Base-by-base conservation (phyloP, 2,329 filamentous ascomycete genomes). In the Colletotrichum incanum region DNA sequence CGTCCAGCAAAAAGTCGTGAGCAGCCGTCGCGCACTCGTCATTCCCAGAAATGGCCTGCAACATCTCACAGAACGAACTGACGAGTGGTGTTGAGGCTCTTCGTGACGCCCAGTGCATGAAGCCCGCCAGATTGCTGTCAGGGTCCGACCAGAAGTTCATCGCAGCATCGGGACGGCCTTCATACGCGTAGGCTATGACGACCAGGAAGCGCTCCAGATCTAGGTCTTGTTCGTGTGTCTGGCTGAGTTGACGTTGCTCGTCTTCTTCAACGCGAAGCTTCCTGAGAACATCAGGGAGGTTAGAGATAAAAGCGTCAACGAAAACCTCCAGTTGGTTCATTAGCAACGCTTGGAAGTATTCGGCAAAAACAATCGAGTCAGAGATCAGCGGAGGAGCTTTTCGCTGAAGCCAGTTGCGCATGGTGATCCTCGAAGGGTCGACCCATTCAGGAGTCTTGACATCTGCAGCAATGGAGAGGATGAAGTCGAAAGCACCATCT, bases 91-190 rank as follows among this genome's bases (percentile, higher is more conserved):
- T 98, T 0, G 97, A 98, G 73, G 97, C 95, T 77, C 96, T 89
- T 76, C 94, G 93, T 4, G 96, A 98, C n/a, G 95, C 94, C 96
- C 96, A 99, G 75, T 97, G 94, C 80, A 99, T 88, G 79, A 99
- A 99, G 0, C 96, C 96, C 74, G 95, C 94, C 41, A 99, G 86
- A 76, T 98, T 98, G 78, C 95, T 95, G 77, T 99, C 96, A 2
- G 93, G 91, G 78, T 98, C 95, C 41, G 90, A 89, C 96, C 96
- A 99, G 76, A 98, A 98, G 56, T 92, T 93, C 78, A 94, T 91
- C 12, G 95, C 94, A 34, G 94, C 93, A 63, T 98, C 94, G 20
- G 93, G 90, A 45, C 95, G 92, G 39, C 93, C 91, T 78, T 98
- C 94, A 78, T 96, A 99, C 5, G 95, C 90, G 79, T 96, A 98